These are phyloP conservation scores for Rutstroemia sp. DNA, from an alignment of 2,329 filamentous ascomycete genomes.

Conservation along the genomic window DNA sequence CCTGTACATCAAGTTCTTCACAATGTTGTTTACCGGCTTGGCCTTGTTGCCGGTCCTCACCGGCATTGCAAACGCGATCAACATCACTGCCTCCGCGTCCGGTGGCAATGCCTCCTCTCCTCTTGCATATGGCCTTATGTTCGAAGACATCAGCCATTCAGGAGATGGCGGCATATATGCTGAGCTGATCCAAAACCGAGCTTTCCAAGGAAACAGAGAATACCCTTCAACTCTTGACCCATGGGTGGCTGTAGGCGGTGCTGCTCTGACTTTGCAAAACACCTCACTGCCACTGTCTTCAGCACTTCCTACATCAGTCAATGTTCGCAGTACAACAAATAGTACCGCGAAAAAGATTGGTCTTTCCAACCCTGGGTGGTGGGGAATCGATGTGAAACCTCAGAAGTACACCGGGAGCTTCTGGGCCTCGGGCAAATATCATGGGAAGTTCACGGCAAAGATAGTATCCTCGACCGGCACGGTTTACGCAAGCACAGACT, in stretches of 20 bases:
- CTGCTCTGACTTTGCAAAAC: conserved; percentile 28
- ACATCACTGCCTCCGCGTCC: conserved; percentile 20
- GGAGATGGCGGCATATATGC: conserved; percentile 43
- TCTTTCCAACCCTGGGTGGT: conserved; percentile 47
- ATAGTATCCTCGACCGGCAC: conserved; percentile 14
- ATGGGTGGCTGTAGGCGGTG: conserved; percentile 20
- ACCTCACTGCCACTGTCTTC: conserved; percentile 21
- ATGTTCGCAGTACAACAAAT: conserved; percentile 11
- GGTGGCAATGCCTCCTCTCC: conserved; percentile 26
- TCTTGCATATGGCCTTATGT: conserved; percentile 27
- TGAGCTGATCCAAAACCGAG: conserved; percentile 62
- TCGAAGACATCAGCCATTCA: conserved; percentile 28
- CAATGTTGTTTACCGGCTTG: conserved; percentile 4
- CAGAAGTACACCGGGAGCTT: conserved; percentile 26
- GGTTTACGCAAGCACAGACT: conserved; percentile 17
- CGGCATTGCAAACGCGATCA: conserved; percentile 19
- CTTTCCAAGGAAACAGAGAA: conserved; percentile 48
- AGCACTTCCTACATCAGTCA: conserved; percentile 22
- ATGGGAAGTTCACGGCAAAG: conserved; percentile 6
- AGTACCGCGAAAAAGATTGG: conserved; percentile 33
- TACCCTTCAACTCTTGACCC: conserved; percentile 41
- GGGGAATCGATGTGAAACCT: conserved; percentile 39
- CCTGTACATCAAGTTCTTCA: neutral
- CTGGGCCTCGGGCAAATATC: conserved; percentile 14
- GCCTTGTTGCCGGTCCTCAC: conserved; percentile 8